Evolutionary conservation across 768 basidiomycete genomes (phyloP).

Genomic region (Boletellus ananiceps): DNA sequence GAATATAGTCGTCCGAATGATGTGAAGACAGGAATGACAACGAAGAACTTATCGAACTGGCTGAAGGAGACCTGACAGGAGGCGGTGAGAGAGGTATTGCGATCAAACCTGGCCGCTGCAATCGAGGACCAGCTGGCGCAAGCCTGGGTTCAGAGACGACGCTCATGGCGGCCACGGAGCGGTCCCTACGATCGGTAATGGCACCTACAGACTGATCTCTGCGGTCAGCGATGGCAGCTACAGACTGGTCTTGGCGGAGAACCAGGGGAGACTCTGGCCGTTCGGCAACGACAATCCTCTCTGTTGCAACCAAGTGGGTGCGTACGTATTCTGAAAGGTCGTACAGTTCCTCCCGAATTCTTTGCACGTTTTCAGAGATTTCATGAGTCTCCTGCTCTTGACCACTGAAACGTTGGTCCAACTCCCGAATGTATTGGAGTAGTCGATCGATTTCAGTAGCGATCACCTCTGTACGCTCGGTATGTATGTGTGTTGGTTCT

Average conservation of each 20-base stretch:
- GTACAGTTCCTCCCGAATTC: constrained; percentile 64
- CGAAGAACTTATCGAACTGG: constrained; percentile 32
- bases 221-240: constrained; percentile 40
- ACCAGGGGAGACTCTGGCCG: constrained; percentile 15
- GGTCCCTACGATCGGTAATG: constrained; percentile 39
- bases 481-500: constrained; percentile 35
- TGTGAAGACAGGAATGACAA: constrained; percentile 54
- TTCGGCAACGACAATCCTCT: constrained; percentile 13
- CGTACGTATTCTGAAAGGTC: constrained; percentile 57
- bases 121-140: constrained; percentile 25
- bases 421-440: constrained; percentile 53
- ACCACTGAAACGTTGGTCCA: constrained; percentile 53
- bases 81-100: constrained; percentile 43
- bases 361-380: constrained; percentile 60
- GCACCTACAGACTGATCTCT: constrained; percentile 46
- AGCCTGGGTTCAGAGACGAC: constrained; percentile 32
- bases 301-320: constrained; percentile 29
- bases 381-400: constrained; percentile 65
- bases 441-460: constrained; percentile 51
- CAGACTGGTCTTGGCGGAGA: constrained; percentile 37
- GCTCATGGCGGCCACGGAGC: constrained; percentile 44
- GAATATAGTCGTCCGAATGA: constrained; percentile 66
- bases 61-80: constrained; percentile 37
- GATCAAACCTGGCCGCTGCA: constrained; percentile 17
- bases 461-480: constrained; percentile 38